A percentile compares a stretch with the other conserved stretches of the same genome.
Evolutionary conservation across 345 rosid genomes (phyloP).

Genomic region (Tarenaya hassleriana): DNA sequence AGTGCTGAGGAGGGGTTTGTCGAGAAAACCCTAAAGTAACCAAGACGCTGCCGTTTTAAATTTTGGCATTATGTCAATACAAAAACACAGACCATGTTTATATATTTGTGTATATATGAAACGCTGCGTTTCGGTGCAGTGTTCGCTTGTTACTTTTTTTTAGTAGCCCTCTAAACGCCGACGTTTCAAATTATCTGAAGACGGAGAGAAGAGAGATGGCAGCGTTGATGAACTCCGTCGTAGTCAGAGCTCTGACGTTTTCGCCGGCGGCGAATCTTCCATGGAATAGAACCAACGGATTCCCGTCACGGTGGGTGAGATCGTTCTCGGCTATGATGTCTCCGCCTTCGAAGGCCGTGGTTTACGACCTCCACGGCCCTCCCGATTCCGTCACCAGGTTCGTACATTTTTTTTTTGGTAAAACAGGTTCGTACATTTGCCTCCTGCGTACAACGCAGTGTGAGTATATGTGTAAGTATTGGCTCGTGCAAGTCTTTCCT

Average conservation of each 20-base stretch:
- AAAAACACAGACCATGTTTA: too few species aligned
- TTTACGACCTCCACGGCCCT: conserved; percentile 76
- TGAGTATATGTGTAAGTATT: not conserved
- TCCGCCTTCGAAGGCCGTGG: conserved; percentile 74
- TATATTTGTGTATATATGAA: too few species aligned
- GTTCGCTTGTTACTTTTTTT: too few species aligned
- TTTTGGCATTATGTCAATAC: too few species aligned
- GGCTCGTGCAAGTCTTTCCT: not conserved
- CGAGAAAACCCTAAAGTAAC: too few species aligned
- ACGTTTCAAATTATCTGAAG: not conserved
- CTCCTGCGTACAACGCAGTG: not conserved
- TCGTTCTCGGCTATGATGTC: conserved; percentile 58
- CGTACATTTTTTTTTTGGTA: not conserved
- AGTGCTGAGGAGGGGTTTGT: not conserved
- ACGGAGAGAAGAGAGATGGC: conserved; percentile 15
- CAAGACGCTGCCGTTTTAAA: too few species aligned
- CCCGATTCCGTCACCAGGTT: conserved; percentile 79
- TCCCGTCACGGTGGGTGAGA: conserved; percentile 10
- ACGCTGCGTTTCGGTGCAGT: too few species aligned
- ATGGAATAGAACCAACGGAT: not conserved
- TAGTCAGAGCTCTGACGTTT: conserved; percentile 15
- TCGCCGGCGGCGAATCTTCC: conserved; percentile 3
- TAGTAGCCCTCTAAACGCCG: not conserved
- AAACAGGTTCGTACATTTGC: conserved; percentile 36
- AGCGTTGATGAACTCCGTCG: conserved; percentile 22